These are phyloP conservation scores for Metschnikowia dekortorum DNA, from an alignment of 805 yeast genomes.

Conservation along the genomic window DNA sequence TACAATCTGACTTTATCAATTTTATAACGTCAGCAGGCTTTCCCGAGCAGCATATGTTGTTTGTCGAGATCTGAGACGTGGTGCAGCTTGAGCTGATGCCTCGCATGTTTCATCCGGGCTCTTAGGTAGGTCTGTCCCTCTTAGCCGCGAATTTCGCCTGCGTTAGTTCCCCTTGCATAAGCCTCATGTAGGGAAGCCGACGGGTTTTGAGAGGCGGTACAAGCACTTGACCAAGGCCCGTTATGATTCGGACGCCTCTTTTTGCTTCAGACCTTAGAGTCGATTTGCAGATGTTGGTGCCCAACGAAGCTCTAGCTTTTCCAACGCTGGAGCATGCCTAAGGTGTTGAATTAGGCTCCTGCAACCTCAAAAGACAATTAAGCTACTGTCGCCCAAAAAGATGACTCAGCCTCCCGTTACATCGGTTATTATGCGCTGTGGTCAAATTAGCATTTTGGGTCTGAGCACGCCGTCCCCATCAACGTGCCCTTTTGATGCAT, in stretches of 20 bases:
- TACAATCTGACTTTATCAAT: neutral
- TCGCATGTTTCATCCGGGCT: constrained; percentile 1
- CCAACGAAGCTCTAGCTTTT: neutral
- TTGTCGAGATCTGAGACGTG: neutral
- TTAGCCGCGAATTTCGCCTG: neutral
- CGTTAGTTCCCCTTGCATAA: constrained; percentile 1
- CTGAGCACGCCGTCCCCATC: neutral
- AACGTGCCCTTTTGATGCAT: neutral
- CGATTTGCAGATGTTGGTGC: neutral
- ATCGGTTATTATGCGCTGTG: neutral
- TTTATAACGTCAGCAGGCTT: neutral
- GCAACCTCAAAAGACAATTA: neutral
- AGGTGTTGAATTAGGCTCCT: neutral
- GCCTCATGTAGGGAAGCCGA: constrained; percentile 1
- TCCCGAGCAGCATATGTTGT: neutral
- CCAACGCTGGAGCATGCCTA: neutral
- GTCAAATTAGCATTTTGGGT: neutral
- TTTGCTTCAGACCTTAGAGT: neutral
- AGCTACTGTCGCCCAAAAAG: neutral
- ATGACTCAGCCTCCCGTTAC: neutral
- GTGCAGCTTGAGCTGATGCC: neutral
- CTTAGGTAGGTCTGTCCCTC: neutral
- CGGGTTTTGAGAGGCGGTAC: neutral
- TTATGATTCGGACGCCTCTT: neutral
- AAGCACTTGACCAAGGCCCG: neutral